These are phyloP conservation scores for Dichomitus squalens DNA, from an alignment of 1,284 basidiomycete genomes.

Conservation along the genomic window DNA sequence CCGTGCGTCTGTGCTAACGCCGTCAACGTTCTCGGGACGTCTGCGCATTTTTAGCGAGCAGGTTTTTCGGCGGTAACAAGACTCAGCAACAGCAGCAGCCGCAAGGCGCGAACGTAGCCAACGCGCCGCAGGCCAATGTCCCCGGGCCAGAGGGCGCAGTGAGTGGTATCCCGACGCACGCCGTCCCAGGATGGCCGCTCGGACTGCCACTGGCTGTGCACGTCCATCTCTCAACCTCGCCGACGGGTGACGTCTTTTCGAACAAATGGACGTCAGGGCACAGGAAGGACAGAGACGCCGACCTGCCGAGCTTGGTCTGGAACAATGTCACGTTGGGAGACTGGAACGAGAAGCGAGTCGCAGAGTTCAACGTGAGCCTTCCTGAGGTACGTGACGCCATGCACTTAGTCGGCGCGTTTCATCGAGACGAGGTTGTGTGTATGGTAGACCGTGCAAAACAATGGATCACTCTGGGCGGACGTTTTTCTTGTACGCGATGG, in stretches of 20 bases:
- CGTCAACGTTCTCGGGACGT: neutral
- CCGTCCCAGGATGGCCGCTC: conserved; percentile 57
- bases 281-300: conserved; percentile 48
- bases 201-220: conserved; percentile 69
- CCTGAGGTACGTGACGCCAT: conserved; percentile 60
- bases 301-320: conserved; percentile 76
- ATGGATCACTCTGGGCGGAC: conserved; percentile 86
- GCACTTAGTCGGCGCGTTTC: neutral
- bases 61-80: conserved; percentile 3
- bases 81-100: conserved; percentile 27
- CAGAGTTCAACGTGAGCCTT: conserved; percentile 70
- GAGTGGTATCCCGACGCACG: conserved; percentile 54
- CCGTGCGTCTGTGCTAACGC: conserved; percentile 1
- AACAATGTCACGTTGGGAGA: conserved; percentile 83
- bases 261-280: conserved; percentile 49
- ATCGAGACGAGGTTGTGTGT: neutral
- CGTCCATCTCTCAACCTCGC: conserved; percentile 73
- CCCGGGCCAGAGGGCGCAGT: conserved; percentile 35
- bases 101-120: conserved; percentile 28
- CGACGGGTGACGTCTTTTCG: conserved; percentile 61
- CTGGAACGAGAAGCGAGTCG: conserved; percentile 70
- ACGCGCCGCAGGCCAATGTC: conserved; percentile 26
- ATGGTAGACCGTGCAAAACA: conserved; percentile 71
- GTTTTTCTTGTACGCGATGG: conserved; percentile 77
- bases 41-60: conserved; percentile 1